Percentiles rank a stretch among this genome's conserved stretches.
Evolutionary conservation across 1,284 basidiomycete species (phyloP).

Genomic region (Ganoderma lucidum): DNA sequence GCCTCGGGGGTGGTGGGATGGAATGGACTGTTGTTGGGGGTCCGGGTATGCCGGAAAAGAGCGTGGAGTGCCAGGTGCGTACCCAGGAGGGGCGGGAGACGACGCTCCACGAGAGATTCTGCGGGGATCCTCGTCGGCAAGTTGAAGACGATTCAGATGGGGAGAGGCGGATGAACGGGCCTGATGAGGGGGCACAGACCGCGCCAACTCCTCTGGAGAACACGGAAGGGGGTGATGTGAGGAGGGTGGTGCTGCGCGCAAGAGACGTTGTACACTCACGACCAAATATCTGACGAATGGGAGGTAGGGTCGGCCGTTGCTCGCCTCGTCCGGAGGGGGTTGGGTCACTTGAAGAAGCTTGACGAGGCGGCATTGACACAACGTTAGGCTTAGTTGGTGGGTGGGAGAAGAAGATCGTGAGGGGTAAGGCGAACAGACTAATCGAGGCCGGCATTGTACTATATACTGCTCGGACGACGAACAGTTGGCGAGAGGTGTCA

Average conservation of each 20-base stretch:
- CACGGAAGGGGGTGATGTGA: neutral
- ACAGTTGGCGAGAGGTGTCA: conserved; percentile 21
- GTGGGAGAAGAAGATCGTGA: conserved; percentile 24
- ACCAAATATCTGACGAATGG: conserved; percentile 77
- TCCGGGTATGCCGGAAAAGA: conserved; percentile 35
- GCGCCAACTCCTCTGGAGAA: conserved; percentile 34
- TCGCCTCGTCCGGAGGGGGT: conserved; percentile 45
- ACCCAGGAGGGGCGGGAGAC: conserved; percentile 25
- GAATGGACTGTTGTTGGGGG: conserved; percentile 13
- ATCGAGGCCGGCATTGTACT: conserved; percentile 21
- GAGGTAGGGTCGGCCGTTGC: conserved; percentile 72
- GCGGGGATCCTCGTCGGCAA: conserved; percentile 38
- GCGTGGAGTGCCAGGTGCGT: conserved; percentile 25
- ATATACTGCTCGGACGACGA: conserved; percentile 29
- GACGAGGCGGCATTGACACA: conserved; percentile 49
- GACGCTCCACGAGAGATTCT: conserved; percentile 27
- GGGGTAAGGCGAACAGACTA: conserved; percentile 16
- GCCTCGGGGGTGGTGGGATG: conserved; percentile 31
- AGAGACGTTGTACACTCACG: conserved; percentile 48
- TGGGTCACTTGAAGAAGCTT: conserved; percentile 38
- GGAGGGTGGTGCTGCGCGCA: no score
- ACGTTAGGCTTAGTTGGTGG: conserved; percentile 20
- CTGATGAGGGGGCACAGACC: conserved; percentile 37
- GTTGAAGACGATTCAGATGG: conserved; percentile 35
- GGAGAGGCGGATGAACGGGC: conserved; percentile 36